Percentiles rank a stretch among this genome's conserved stretches.
Conservation (phyloP, 1,284 basidiomycete species). For the Heterobasidion occidentale region DNA sequence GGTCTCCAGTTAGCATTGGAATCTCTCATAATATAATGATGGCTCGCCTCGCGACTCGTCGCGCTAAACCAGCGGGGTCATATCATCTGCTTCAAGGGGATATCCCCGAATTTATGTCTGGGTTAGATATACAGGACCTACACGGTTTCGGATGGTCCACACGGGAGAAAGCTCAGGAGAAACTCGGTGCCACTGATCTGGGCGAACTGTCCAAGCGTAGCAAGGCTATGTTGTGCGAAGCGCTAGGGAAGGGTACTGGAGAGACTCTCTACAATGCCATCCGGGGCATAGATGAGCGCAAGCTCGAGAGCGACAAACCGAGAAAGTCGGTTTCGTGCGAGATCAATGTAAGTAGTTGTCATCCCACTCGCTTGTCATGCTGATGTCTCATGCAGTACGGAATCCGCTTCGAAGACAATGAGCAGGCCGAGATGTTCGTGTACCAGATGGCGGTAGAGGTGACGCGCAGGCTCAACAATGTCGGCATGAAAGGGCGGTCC, state of each 20-base stretch:
- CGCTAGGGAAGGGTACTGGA: constrained; percentile 78
- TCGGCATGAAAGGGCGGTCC: constrained; percentile 62
- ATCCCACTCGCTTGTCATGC: constrained; percentile 8
- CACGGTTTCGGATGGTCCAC: constrained; percentile 82
- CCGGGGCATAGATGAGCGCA: constrained; percentile 76
- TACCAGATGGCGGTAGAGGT: constrained; percentile 72
- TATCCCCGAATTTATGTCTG: constrained; percentile 54
- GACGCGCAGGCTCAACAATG: constrained; percentile 57
- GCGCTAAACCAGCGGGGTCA: constrained; percentile 85
- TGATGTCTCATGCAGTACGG: constrained; percentile 61
- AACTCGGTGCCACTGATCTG: constrained; percentile 67
- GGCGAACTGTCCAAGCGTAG: constrained; percentile 60
- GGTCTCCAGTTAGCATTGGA: constrained; percentile 73
- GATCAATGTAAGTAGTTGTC: constrained; percentile 66
- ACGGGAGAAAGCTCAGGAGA: constrained; percentile 67
- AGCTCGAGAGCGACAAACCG: constrained; percentile 76
- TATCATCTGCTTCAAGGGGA: constrained; percentile 63
- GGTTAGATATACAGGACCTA: constrained; percentile 79
- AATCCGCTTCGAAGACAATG: constrained; percentile 82
- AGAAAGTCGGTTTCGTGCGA: constrained; percentile 87
- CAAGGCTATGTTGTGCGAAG: constrained; percentile 57
- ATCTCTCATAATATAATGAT: constrained; percentile 89
- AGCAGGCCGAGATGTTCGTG: constrained; percentile 77
- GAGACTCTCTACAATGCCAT: constrained; percentile 81
- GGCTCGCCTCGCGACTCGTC: constrained; percentile 85